phyloP scores from a whole-genome alignment of 768 basidiomycete species.

The Lentinus brumalis region DNA sequence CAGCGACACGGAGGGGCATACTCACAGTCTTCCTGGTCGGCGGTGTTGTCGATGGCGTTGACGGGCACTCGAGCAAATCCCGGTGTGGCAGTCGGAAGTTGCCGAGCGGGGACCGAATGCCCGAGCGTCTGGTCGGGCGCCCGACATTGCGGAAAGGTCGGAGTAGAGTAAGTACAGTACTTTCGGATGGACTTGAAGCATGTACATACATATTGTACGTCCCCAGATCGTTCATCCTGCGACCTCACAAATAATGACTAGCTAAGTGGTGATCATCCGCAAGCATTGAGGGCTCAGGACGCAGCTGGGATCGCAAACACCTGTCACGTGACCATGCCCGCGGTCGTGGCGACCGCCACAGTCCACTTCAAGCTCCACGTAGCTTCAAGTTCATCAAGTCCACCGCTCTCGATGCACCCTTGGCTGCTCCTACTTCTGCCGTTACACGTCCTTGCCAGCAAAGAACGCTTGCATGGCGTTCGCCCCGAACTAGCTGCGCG shows the following conservation, averaged over 20 bases:
- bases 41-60: slow-evolving; percentile 29
- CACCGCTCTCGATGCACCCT: slow-evolving; percentile 25
- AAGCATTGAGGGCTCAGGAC: neutral
- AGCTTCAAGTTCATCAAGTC: slow-evolving; percentile 1
- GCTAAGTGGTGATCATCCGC: too few species aligned
- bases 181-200: too few species aligned
- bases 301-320: neutral
- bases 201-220: too few species aligned
- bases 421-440: slow-evolving; percentile 29
- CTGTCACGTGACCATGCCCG: slow-evolving; percentile 13
- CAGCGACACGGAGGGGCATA: slow-evolving; percentile 23
- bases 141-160: too few species aligned
- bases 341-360: slow-evolving; percentile 8
- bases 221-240: too few species aligned
- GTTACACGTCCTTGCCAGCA: slow-evolving; percentile 24
- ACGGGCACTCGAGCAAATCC: slow-evolving; percentile 21
- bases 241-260: too few species aligned
- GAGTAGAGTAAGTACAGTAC: too few species aligned
- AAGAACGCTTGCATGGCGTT: slow-evolving; percentile 59
- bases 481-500: slow-evolving; percentile 53
- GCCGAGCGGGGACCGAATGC: slow-evolving; percentile 17
- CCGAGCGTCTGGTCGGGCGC: slow-evolving; percentile 1
- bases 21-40: slow-evolving; percentile 37
- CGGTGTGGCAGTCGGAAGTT: slow-evolving; percentile 18
- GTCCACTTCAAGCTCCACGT: slow-evolving; percentile 14